Base-by-base conservation (phyloP, 805 yeast genomes). In the Cyberlindnera saturnus region DNA sequence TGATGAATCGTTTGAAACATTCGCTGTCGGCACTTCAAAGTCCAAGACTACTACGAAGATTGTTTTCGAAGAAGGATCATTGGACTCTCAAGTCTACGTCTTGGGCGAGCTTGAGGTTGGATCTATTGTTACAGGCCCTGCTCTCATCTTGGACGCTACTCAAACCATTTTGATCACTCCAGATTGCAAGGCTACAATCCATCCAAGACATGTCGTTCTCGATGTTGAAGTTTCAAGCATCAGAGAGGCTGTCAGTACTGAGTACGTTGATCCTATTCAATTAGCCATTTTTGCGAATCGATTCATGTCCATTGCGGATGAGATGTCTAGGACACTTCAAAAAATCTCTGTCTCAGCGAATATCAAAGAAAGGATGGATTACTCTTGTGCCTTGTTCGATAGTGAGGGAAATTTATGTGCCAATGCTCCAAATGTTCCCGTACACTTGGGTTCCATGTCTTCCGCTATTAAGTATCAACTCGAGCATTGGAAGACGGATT, bases 231-330 rank as follows among this genome's bases (percentile, higher is more conserved):
- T 63, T 48, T 62, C 64, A 55, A 65, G 43, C 46, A 60, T 44
- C 62, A 63, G 11, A 69, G 74, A 35, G 70, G 29, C 26, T 6
- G 75, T 18, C 54, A 70, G 33, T 69, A 71, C 61, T 57, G 71
- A 52, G 65, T 73, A 6, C 69, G 67, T 68, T 45, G 75, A 71
- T 49, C 75, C 75, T 2, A 63, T 71, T 37, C 73, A 64, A 46
- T 47, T 70, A 33, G 66, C 75, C 3, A 63, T 71, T 16, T 71
- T 71, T 49, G 64, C 70, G 14, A 67, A 70, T 52, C 62, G 77
- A 55, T 71, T 72, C 57, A 71, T 71, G 75, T 63, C 73, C 9
- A 71, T 74, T 59, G 78, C 78, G 16, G 75, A 72, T 41, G 67
- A 66, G 42, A 72, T 72, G 76, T 66, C 70, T 36, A 61, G 69